A percentile compares a stretch with the other conserved stretches of the same genome.
These are phyloP conservation scores for Fragaria iinumae DNA, from an alignment of 306 rosid genomes.

Conservation along the genomic window DNA sequence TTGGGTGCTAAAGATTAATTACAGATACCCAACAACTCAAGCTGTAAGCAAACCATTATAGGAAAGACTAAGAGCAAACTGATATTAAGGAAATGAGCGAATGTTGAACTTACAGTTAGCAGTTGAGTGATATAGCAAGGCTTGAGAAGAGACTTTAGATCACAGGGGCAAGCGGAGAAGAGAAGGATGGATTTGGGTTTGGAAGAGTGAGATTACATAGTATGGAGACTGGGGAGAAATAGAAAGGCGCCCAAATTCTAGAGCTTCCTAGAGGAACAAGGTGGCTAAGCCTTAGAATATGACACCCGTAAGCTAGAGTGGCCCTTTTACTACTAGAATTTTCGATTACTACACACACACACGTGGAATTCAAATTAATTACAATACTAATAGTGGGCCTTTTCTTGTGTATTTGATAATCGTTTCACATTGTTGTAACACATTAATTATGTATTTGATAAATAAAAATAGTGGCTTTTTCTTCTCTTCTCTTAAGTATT, in stretches of 20 bases:
- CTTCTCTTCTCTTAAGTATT: no score
- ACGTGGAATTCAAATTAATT: no score
- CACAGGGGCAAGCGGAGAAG: not conserved
- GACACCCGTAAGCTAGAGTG: not conserved
- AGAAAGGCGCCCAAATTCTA: conserved; percentile 13
- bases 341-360: no score
- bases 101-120: conserved; percentile 16
- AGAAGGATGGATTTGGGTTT: not conserved
- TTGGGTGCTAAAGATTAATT: not conserved
- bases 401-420: no score
- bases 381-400: no score
- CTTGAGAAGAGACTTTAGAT: not conserved
- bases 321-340: not conserved
- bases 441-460: no score
- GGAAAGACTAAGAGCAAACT: no score
- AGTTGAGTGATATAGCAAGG: not conserved
- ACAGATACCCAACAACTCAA: not conserved
- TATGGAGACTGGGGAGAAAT: not conserved
- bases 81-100: not conserved
- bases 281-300: not conserved
- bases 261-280: conserved; percentile 21
- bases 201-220: not conserved
- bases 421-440: no score
- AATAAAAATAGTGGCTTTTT: no score
- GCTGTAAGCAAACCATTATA: not conserved